Base-by-base conservation (phyloP, 805 yeast genomes). In the Candida adriatica region DNA sequence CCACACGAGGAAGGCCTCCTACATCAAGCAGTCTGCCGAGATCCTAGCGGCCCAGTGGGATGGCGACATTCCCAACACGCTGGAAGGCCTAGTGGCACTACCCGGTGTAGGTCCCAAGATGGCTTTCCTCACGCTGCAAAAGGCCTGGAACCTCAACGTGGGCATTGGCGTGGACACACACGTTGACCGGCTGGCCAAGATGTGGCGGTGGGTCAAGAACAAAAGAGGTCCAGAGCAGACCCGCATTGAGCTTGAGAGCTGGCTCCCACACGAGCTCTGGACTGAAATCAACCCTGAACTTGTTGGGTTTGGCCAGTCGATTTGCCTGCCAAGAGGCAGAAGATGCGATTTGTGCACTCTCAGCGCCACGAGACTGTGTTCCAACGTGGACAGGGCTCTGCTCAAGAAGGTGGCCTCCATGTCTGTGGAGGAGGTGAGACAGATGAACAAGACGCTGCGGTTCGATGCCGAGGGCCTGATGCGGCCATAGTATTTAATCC, bases 101-200 rank as follows among this genome's bases (percentile, higher is more conserved):
- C 96, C 96, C 0, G 97, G 97, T 0, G 94, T 88, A 3, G 97
- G 97, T 0, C 95, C 95, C 7, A 88, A 88, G 53, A 88, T 88
- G 97, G 95, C 94, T 0, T 81, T 72, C 51, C 58, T 88, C 24
- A 66, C 88, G 2, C 60, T 86, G 37, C 95, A 86, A 47, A 70
- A 74, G 24, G 95, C 92, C 0, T 87, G 96, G 96, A 61, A 66
- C 25, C 61, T 78, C 37, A 76, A 68, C 32, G 61, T 64, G 10
- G 96, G 96, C 0, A 84, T 88, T n/a, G 96, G 96, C 7, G 96
- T 88, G 8, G 97, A 88, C 52, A 88, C 85, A 3, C 97, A 88
- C 55, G 75, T 88, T 32, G 88, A 83, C 45, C 62, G 97, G 32
- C 60, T 87, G 37, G 75, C 87, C 0, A 75, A 73, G 35, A 69